Evolutionary conservation across 306 rosid species (phyloP).

Genomic region (Fagus crenata): DNA sequence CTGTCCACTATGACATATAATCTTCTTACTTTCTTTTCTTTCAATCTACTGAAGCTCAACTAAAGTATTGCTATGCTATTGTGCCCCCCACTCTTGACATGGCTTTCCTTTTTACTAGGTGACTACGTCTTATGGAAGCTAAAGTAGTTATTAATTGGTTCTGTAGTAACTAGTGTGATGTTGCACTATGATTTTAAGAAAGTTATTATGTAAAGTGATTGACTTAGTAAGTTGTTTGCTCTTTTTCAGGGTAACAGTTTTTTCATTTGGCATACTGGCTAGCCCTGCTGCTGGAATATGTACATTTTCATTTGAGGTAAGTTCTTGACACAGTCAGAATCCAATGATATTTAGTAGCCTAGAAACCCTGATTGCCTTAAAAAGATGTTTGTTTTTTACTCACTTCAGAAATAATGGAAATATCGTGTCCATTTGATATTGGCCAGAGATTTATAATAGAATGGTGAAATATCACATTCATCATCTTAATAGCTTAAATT

Average conservation of each 20-base stretch:
- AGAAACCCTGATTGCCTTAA: background rate
- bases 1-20: background rate
- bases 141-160: background rate
- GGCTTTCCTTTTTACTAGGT: background rate
- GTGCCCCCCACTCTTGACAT: background rate
- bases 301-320: constrained; percentile 58
- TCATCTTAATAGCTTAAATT: background rate
- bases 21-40: background rate
- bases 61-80: background rate
- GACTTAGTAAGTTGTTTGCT: constrained; percentile 3
- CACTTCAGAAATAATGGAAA: background rate
- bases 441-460: background rate
- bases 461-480: background rate
- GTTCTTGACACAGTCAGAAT: constrained; percentile 12
- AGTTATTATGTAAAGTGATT: background rate
- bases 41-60: background rate
- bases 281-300: constrained; percentile 65
- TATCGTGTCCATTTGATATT: background rate
- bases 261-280: constrained; percentile 64
- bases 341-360: background rate
- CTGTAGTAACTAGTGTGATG: background rate
- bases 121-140: background rate
- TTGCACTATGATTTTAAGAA: background rate
- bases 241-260: constrained; percentile 64
- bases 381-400: background rate